These are phyloP conservation scores for Escallonia herrerae DNA, from an alignment of 129 eudicot genomes.

Conservation along the genomic window DNA sequence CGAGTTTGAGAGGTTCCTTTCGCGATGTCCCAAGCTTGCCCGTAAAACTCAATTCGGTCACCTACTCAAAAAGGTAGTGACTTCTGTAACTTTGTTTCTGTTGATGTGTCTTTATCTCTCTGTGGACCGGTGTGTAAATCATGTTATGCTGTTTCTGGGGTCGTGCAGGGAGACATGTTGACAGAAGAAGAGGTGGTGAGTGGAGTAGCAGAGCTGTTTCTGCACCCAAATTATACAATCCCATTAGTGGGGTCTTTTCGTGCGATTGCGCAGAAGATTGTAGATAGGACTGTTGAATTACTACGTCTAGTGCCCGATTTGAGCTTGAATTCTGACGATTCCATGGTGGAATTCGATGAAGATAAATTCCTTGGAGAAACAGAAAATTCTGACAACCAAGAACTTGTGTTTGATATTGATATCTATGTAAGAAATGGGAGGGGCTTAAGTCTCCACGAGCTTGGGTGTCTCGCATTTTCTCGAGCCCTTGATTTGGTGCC, in stretches of 20 bases:
- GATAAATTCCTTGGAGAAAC: slow-evolving; percentile 35
- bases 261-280: slow-evolving; percentile 51
- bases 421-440: slow-evolving; percentile 39
- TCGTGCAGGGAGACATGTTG: slow-evolving; percentile 46
- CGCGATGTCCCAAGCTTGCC: slow-evolving; percentile 58
- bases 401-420: slow-evolving; percentile 35
- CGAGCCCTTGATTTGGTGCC: slow-evolving; percentile 77
- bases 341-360: slow-evolving; percentile 42
- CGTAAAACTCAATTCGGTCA: slow-evolving; percentile 19
- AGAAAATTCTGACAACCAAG: slow-evolving; percentile 31
- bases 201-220: slow-evolving; percentile 52
- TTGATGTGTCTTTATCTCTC: not conserved
- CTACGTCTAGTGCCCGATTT: slow-evolving; percentile 60
- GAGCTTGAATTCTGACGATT: slow-evolving; percentile 28
- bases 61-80: slow-evolving; percentile 49
- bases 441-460: slow-evolving; percentile 77
- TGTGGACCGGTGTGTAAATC: not conserved
- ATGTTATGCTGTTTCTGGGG: not conserved
- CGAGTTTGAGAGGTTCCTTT: slow-evolving; percentile 60
- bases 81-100: not conserved
- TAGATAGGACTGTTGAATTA: slow-evolving; percentile 45
- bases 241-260: slow-evolving; percentile 85
- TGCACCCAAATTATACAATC: slow-evolving; percentile 73
- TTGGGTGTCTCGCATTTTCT: slow-evolving; percentile 82
- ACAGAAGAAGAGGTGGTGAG: slow-evolving; percentile 69